These are phyloP conservation scores for Selaginella tamariscina DNA, from an alignment of 75 land plant genomes.

Conservation along the genomic window DNA sequence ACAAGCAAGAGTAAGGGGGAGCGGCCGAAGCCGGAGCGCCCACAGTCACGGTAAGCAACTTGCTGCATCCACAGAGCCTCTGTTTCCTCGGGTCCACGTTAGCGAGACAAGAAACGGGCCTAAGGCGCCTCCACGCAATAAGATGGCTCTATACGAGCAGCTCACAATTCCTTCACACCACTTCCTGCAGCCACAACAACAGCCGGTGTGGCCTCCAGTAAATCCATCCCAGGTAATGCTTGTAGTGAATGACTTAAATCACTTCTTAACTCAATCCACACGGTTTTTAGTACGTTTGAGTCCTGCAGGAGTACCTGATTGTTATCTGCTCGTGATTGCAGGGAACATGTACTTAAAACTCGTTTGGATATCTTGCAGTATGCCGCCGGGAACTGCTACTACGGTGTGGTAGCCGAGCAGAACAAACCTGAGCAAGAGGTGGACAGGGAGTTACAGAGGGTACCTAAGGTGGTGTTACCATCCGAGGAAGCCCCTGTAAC, in stretches of 20 bases:
- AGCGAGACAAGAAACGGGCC: conserved; percentile 75
- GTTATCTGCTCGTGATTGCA: background rate
- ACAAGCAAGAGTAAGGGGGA: background rate
- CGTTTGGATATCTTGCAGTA: conserved; percentile 1
- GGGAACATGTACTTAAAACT: background rate
- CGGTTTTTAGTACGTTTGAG: too few species aligned
- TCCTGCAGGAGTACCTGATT: too few species aligned
- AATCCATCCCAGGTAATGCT: background rate
- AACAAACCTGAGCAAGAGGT: too few species aligned
- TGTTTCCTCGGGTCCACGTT: conserved; percentile 82
- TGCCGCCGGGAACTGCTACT: background rate
- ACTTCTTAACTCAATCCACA: too few species aligned
- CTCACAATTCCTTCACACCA: conserved; percentile 59
- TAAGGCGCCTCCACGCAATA: conserved; percentile 85
- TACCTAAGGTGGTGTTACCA: background rate
- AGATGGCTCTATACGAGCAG: conserved; percentile 97
- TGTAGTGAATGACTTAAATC: too few species aligned
- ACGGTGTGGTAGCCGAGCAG: too few species aligned
- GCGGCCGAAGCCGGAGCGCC: background rate
- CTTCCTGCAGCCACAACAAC: background rate
- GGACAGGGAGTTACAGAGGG: background rate
- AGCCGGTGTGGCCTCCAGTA: background rate
- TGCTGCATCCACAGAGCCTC: conserved; percentile 16
- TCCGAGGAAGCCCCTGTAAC: too few species aligned
- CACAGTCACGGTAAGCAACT: background rate